phyloP scores from a whole-genome alignment of 768 basidiomycete genomes.

The Paxillus involutus region DNA sequence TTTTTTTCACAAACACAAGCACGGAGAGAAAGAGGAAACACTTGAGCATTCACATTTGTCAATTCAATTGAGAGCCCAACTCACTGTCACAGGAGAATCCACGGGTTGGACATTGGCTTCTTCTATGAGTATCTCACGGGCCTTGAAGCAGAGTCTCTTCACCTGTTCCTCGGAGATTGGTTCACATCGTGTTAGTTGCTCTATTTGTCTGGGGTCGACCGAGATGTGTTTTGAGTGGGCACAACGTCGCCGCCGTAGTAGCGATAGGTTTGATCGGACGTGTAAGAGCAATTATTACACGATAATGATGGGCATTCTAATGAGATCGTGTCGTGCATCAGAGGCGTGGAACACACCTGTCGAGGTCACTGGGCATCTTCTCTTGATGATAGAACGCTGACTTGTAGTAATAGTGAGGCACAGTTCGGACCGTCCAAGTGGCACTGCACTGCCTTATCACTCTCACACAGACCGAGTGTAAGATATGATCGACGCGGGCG shows the following conservation, averaged over 20 bases:
- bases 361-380: conserved; percentile 55
- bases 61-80: conserved; percentile 26
- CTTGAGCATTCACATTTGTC: background rate
- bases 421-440: conserved; percentile 12
- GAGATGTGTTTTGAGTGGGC: conserved; percentile 14
- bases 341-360: conserved; percentile 46
- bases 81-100: conserved; percentile 92
- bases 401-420: conserved; percentile 28
- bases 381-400: conserved; percentile 31
- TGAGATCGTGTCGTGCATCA: conserved; percentile 26
- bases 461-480: conserved; percentile 6
- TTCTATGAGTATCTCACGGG: conserved; percentile 94
- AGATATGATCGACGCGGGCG: conserved; percentile 6
- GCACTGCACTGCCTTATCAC: conserved; percentile 24
- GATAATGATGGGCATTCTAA: conserved; percentile 19
- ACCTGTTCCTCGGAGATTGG: conserved; percentile 96
- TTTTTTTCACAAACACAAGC: conserved; percentile 1
- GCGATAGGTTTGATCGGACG: conserved; percentile 25
- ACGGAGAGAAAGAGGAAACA: background rate
- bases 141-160: conserved; percentile 92
- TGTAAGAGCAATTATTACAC: conserved; percentile 2
- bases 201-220: conserved; percentile 74
- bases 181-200: conserved; percentile 89
- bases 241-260: background rate
- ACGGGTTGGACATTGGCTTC: conserved; percentile 97